phyloP scores from a whole-genome alignment of 164 flowering plant species.

The Protea cynaroides region DNA sequence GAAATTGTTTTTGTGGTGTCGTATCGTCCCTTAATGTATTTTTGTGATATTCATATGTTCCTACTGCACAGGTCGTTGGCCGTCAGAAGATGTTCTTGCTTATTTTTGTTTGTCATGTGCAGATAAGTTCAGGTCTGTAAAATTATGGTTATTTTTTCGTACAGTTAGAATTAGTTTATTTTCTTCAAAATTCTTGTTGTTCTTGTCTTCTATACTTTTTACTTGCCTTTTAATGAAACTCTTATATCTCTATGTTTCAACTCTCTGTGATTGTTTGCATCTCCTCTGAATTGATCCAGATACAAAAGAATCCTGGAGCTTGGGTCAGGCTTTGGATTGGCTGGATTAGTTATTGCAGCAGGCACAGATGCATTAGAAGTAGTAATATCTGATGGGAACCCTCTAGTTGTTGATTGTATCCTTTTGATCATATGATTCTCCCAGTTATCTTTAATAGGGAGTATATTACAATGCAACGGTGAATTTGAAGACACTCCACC shows the following conservation, averaged over 20 bases:
- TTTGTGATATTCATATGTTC: slow-evolving; percentile 1
- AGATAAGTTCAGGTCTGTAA: slow-evolving; percentile 64
- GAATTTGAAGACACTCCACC: background rate
- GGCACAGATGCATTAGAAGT: slow-evolving; percentile 72
- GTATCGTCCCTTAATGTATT: background rate
- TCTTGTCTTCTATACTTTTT: background rate
- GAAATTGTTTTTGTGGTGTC: too few species aligned
- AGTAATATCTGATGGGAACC: slow-evolving; percentile 88
- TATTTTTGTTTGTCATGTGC: slow-evolving; percentile 67
- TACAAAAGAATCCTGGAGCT: slow-evolving; percentile 80
- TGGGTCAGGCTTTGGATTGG: slow-evolving; percentile 97
- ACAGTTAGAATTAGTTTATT: background rate
- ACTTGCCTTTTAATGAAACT: background rate
- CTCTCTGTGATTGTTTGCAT: slow-evolving; percentile 2
- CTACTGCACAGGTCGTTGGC: slow-evolving; percentile 74
- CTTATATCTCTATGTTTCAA: background rate
- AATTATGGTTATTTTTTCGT: background rate
- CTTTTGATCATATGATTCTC: slow-evolving; percentile 20
- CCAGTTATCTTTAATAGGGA: background rate
- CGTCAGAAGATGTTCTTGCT: slow-evolving; percentile 91
- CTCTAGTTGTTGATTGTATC: slow-evolving; percentile 98
- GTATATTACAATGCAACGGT: background rate
- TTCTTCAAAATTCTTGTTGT: background rate
- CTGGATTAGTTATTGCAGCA: slow-evolving; percentile 82
- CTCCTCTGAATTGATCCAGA: slow-evolving; percentile 25